Evolutionary conservation across 345 rosid species (phyloP), one percentile per base, ranked within the genome.

Genomic region (Pseudoturritis turrita): DNA sequence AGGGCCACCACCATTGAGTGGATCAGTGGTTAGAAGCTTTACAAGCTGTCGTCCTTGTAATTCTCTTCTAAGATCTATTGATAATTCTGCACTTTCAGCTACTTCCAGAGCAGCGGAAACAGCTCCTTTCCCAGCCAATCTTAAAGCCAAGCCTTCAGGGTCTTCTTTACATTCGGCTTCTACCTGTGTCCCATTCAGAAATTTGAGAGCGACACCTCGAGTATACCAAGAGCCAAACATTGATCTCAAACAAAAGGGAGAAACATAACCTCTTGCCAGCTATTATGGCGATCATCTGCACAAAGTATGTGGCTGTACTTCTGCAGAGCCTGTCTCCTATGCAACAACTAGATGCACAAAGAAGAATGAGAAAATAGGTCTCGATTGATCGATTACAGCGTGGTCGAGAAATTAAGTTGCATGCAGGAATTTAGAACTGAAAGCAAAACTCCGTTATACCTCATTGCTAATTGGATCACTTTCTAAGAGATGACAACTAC

Each of bases 1-100:
- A 71, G 98, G 98, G 78, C 97, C 98, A 66, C 98, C 98, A 36
- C 98, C 98, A 76, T 77, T 94, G 70, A 94, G 95, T 68, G 98
- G 98, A 70, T 94, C 97, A 57, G 95, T 88, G 53, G 95, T 94
- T 31, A 94, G 89, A 85, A 91, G 97, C 79, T 91, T 94, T 82
- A 94, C 98, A 78, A 94, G 97, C 57, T 94, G 98, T 58, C 96
- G 83, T 66, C 96, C 95, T 79, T 91, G 96, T 68, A 94, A 83
- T 81, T 94, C 98, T 81, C 98, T 86, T 78, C 96, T 84, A 83
- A 94, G 71, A 77, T 89, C 91, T 79, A 74, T 81, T 65, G 98
- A 87, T 74, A 94, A 84, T 53, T 87, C 91, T 33, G 97, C 91
- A 83, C 96, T 89, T 77, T 94, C 97, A 73, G 97, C 98, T 62